phyloP scores from a whole-genome alignment of 805 yeast species.

The Pichia nakasei region DNA sequence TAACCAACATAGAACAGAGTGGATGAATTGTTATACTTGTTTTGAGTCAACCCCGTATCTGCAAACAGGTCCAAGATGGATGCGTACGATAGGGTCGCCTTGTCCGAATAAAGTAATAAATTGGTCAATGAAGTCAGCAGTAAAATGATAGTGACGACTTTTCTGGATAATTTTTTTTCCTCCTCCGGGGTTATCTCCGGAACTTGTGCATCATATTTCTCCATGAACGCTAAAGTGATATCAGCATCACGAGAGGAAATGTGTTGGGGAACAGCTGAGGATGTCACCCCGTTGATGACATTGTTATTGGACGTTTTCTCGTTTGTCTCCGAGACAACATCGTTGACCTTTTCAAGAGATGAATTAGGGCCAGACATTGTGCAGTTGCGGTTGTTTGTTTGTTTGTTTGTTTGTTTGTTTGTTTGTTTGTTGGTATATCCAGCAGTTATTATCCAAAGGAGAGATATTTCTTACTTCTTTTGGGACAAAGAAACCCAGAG shows the following conservation, averaged over 20 bases:
- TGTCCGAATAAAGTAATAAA: conserved; percentile 31
- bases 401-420: no score
- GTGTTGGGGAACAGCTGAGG: not conserved
- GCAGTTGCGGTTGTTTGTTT: no score
- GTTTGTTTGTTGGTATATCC: no score
- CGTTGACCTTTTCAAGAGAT: no score
- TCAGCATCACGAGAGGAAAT: conserved; percentile 21
- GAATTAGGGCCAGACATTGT: no score
- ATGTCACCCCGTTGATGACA: no score
- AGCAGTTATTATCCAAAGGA: no score
- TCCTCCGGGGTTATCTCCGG: conserved; percentile 17
- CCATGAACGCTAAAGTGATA: conserved; percentile 20
- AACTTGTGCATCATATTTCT: conserved; percentile 14
- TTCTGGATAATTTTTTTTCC: conserved; percentile 13
- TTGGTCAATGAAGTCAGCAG: conserved; percentile 18
- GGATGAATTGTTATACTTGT: conserved; percentile 38
- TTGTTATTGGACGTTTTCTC: no score
- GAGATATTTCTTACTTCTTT: no score
- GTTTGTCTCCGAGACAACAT: no score
- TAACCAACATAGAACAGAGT: conserved; percentile 48
- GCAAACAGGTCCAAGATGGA: conserved; percentile 36
- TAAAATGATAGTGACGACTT: conserved; percentile 18
- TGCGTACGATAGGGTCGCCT: conserved; percentile 34
- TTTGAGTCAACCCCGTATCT: conserved; percentile 36
- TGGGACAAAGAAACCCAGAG: no score